Evolutionary conservation across 2,329 filamentous ascomycete species (phyloP).

Genomic region (Botrytis galanthina): DNA sequence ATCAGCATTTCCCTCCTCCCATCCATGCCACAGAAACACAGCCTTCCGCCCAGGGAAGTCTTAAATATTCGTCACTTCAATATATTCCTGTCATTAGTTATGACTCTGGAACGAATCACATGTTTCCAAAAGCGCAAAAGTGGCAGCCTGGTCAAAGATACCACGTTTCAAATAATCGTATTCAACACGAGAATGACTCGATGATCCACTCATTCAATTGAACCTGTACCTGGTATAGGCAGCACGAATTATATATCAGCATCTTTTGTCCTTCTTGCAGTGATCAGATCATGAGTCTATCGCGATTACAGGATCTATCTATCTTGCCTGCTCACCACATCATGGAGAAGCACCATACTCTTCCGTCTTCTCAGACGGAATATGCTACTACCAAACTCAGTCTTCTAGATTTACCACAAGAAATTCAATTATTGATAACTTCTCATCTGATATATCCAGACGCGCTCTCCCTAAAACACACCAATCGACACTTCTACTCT

Average conservation of each 20-base stretch:
- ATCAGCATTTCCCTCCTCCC: neutral
- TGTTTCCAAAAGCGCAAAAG: neutral
- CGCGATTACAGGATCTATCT: neutral
- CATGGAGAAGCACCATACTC: neutral
- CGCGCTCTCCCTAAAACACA: constrained; percentile 68
- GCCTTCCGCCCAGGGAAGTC: neutral
- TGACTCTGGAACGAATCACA: neutral
- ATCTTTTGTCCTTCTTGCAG: neutral
- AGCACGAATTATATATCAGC: neutral
- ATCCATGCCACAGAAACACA: neutral
- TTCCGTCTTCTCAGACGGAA: neutral
- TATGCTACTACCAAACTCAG: neutral
- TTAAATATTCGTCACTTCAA: neutral
- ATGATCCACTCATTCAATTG: neutral
- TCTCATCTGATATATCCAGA: constrained; percentile 65
- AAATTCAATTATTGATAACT: constrained; percentile 64
- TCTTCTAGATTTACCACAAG: constrained; percentile 51
- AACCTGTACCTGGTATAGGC: neutral
- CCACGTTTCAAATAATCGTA: constrained; percentile 4
- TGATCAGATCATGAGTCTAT: neutral
- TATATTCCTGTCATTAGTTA: neutral
- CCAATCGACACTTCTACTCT: constrained; percentile 59
- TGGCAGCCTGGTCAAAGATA: constrained; percentile 8
- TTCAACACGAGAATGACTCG: constrained; percentile 3
- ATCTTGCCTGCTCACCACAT: neutral